These are phyloP conservation scores for Beauveria pseudobassiana DNA, from an alignment of 2,329 filamentous ascomycete species.

Conservation along the genomic window DNA sequence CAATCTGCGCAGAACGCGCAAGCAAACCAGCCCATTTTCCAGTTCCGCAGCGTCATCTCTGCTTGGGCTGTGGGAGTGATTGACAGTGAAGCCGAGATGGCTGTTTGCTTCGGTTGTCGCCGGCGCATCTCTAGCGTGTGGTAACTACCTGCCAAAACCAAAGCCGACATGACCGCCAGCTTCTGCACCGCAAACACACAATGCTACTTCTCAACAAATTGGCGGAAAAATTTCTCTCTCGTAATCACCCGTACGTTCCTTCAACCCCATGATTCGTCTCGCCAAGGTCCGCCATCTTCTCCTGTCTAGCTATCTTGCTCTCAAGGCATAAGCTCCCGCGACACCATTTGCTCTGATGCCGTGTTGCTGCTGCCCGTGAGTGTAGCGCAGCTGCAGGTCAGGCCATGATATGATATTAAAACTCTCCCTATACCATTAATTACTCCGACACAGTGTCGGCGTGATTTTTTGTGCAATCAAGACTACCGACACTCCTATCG, in stretches of 20 bases:
- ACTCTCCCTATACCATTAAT: neutral
- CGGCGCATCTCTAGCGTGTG: neutral
- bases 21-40: neutral
- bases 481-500: neutral
- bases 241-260: neutral
- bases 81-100: neutral
- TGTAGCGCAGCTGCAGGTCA: neutral
- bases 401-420: neutral
- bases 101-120: constrained; percentile 4
- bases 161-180: too few relatives aligned
- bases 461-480: neutral
- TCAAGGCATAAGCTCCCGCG: neutral
- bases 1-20: neutral
- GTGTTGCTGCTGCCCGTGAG: neutral
- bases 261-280: neutral
- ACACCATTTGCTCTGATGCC: neutral
- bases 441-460: neutral
- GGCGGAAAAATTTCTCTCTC: neutral
- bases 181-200: neutral
- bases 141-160: neutral
- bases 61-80: neutral
- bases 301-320: neutral
- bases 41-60: neutral
- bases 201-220: neutral
- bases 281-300: neutral